Percentiles rank a stretch among this genome's conserved stretches.
Conservation (phyloP, 2,329 filamentous ascomycete species). For the Trichoderma polysporum region DNA sequence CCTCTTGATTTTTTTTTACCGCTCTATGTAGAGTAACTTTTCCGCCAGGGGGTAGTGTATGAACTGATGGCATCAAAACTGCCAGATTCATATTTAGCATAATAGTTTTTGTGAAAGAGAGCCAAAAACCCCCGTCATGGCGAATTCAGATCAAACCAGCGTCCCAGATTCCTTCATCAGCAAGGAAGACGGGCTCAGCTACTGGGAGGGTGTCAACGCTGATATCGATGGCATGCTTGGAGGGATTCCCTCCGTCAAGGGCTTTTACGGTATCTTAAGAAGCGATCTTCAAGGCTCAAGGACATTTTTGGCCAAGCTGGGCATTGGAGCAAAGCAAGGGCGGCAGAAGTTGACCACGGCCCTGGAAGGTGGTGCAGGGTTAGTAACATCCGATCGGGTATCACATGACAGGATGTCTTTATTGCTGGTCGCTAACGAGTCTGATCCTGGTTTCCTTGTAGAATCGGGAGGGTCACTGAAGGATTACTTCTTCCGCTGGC, state of each 20-base stretch:
- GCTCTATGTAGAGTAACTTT: neutral
- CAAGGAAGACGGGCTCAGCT: conserved; percentile 37
- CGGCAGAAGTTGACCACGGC: conserved; percentile 32
- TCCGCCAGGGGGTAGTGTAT: neutral
- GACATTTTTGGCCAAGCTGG: conserved; percentile 68
- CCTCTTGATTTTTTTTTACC: neutral
- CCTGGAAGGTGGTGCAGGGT: conserved; percentile 44
- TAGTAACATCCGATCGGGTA: conserved; percentile 20
- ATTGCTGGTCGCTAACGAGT: neutral
- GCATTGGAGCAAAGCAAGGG: conserved; percentile 40
- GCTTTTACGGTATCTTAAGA: conserved; percentile 28
- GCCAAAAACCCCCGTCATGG: neutral
- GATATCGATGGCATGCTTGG: conserved; percentile 71
- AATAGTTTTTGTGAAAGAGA: neutral
- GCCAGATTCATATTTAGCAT: neutral
- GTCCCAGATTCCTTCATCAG: conserved; percentile 28
- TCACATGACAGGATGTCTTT: neutral
- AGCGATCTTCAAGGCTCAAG: conserved; percentile 67
- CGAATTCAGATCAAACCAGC: neutral
- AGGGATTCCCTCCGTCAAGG: conserved; percentile 45
- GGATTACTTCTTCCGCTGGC: conserved; percentile 71
- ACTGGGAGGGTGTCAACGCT: conserved; percentile 46
- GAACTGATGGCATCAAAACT: neutral
- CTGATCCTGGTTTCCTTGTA: conserved; percentile 28
- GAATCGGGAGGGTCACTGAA: conserved; percentile 80